Conservation (phyloP, 139 green algal genomes). For the Auxenochlorella pyrenoidosa region DNA sequence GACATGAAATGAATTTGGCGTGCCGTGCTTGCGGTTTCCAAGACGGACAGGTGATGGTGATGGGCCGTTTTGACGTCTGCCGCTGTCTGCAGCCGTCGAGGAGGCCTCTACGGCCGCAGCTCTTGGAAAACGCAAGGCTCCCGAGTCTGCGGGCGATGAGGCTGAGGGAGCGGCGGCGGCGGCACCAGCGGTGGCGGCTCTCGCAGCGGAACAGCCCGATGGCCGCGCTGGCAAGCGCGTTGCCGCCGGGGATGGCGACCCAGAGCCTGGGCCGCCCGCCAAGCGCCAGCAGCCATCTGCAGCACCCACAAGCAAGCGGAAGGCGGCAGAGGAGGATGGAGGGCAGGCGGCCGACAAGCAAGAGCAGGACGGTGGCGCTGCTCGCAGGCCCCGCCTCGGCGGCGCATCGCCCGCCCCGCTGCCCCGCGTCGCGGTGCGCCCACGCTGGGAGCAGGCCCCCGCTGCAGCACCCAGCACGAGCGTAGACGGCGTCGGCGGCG, state of each 20-base stretch:
- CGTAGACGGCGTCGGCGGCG: background rate
- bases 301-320: constrained; percentile 2
- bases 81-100: background rate
- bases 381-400: too few species aligned
- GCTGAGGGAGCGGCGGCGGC: background rate
- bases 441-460: background rate
- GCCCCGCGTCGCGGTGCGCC: background rate
- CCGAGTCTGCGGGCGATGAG: background rate
- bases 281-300: background rate
- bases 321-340: background rate
- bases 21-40: background rate
- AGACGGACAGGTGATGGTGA: too few species aligned
- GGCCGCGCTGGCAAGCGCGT: background rate
- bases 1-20: background rate
- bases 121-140: constrained; percentile 25
- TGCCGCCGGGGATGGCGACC: background rate
- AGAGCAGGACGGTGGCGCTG: background rate
- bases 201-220: background rate
- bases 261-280: background rate
- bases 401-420: background rate
- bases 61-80: background rate
- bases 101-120: background rate
- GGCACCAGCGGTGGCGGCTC: background rate
- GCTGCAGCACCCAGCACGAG: too few species aligned
- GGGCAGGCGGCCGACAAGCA: background rate